A percentile compares a stretch with the other conserved stretches of the same genome.
Conservation (phyloP, 129 eudicot genomes). For the Daucus carota region DH1_v3.0 NC_030384.2:47221001-47221500, state of each 20-base stretch:
- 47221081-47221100: constrained; percentile 52
- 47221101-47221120: constrained; percentile 41
- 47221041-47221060: constrained; percentile 35
- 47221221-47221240: constrained; percentile 31
- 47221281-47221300: not conserved
- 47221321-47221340: not conserved
- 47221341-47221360: not conserved
- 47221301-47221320: not conserved
- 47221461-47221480: not conserved
- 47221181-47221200: constrained; percentile 63
- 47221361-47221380: not conserved
- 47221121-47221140: constrained; percentile 67
- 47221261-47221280: not conserved
- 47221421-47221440: not conserved
- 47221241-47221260: not conserved
- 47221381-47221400: not conserved
- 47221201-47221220: constrained; percentile 56
- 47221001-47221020: not conserved
- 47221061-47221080: constrained; percentile 88
- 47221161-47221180: constrained; percentile 87
- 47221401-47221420: not conserved
- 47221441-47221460: not conserved
- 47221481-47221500: not conserved
- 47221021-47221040: not conserved
- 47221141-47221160: constrained; percentile 72